Evolutionary conservation across 177 flowering plant genomes (phyloP).

Genomic region (Vitis hybrid): DNA sequence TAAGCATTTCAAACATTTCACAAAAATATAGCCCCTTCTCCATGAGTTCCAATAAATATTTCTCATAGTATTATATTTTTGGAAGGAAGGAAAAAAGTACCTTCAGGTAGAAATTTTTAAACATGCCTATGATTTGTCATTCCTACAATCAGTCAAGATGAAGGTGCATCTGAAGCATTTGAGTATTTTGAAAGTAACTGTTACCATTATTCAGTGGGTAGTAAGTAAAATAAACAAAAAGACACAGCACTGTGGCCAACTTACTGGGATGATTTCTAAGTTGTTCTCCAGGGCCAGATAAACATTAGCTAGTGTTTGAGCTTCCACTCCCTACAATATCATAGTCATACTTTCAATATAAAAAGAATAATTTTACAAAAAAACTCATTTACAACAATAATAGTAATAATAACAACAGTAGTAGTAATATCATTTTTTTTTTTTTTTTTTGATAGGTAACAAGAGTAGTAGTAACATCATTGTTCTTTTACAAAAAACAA

Average conservation of each 20-base stretch:
- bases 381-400: not conserved
- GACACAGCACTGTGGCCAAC: slow-evolving; percentile 18
- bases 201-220: not conserved
- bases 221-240: not conserved
- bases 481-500: not conserved
- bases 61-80: no score
- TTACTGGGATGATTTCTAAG: slow-evolving; percentile 91
- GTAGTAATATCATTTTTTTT: no score
- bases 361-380: not conserved
- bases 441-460: no score
- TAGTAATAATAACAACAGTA: not conserved
- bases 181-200: not conserved
- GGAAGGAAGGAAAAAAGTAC: not conserved
- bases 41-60: no score
- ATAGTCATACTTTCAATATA: not conserved
- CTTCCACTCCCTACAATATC: slow-evolving; percentile 87
- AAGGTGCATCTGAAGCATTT: not conserved
- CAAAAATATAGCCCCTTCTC: no score
- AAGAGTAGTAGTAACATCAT: not conserved
- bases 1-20: no score
- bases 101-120: not conserved
- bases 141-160: not conserved
- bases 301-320: slow-evolving; percentile 94
- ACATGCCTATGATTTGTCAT: not conserved
- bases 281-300: slow-evolving; percentile 91